These are phyloP conservation scores for Aspergillus sp. DNA, from an alignment of 2,329 filamentous ascomycete species.

Conservation along the genomic window DNA sequence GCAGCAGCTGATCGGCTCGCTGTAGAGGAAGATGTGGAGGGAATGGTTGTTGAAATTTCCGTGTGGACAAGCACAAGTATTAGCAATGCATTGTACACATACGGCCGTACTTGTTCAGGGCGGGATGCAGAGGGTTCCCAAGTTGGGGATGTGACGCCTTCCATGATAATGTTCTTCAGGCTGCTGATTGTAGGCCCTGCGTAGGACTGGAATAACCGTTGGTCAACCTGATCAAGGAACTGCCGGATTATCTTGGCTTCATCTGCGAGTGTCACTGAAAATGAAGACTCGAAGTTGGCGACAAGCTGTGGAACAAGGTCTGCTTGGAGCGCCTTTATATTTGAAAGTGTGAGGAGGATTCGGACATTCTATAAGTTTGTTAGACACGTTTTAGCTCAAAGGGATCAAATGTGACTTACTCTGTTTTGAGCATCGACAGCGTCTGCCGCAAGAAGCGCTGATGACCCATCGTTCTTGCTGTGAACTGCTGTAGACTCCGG, in stretches of 20 bases:
- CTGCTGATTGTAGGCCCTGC: slow-evolving; percentile 72
- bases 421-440: slow-evolving; percentile 55
- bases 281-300: slow-evolving; percentile 87
- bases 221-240: slow-evolving; percentile 86
- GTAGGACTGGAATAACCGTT: slow-evolving; percentile 88
- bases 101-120: slow-evolving; percentile 77
- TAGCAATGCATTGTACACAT: slow-evolving; percentile 85
- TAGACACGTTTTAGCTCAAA: neutral
- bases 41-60: slow-evolving; percentile 77
- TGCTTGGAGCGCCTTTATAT: slow-evolving; percentile 78
- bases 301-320: slow-evolving; percentile 87
- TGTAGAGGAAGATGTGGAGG: slow-evolving; percentile 66
- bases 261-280: slow-evolving; percentile 90
- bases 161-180: slow-evolving; percentile 68
- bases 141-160: slow-evolving; percentile 67
- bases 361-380: slow-evolving; percentile 70
- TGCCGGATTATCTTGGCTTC: slow-evolving; percentile 91
- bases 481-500: slow-evolving; percentile 38
- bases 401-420: slow-evolving; percentile 38
- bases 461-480: slow-evolving; percentile 32
- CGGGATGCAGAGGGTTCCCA: slow-evolving; percentile 65
- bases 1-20: slow-evolving; percentile 73
- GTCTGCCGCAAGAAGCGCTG: slow-evolving; percentile 47
- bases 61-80: slow-evolving; percentile 87
- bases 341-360: slow-evolving; percentile 90